Base-by-base conservation (phyloP, 1,139 yeast genomes). In the Blastobotrys petasosporus region DNA sequence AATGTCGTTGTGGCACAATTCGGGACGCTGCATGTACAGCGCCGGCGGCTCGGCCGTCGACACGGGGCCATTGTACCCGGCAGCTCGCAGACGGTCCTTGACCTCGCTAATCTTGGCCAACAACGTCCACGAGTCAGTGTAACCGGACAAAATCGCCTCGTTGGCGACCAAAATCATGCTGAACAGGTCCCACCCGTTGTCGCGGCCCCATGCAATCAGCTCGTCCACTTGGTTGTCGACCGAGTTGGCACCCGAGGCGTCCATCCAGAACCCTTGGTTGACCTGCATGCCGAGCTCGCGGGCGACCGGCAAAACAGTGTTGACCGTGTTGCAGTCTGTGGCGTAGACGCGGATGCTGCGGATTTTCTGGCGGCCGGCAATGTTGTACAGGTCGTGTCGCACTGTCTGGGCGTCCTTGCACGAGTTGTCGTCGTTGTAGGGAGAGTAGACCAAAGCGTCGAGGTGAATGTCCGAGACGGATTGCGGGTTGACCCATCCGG, bases 31-130 rank as follows among this genome's bases (percentile, higher is more conserved):
- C 59, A 76, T 75, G 64, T 74, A 87, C 13, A 80, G 66, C n/a
- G 76, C 82, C 15, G 96, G 94, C 44, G 95, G 95, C 64, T 88
- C 97, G 44, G 95, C 79, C 25, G 95, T 87, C 29, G 94, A 80
- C 37, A 88, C 73, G 47, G 70, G 60, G 42, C 96, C 96, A n/a
- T 69, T 63, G 68, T 80, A 88, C 17, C 97, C 97, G 23, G 86
- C 90, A 44, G 62, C 64, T 48, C 69, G 62, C 50, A 88, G 74
- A 53, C 68, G 67, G 10, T 71, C 42, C 62, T 80, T 83, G 45
- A 85, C 94, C 7, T 77, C 66, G 2, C 76, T 53, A 50, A 87
- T 82, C 65, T 86, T 86, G 44, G 65, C 49, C 31, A 81, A 69
- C 53, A 88, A 74, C 13, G 82, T 82, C 25, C 66, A 58, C 12